These are phyloP conservation scores for Saccharomyces eubayanus DNA, from an alignment of 805 yeast species.

Conservation along the genomic window DNA sequence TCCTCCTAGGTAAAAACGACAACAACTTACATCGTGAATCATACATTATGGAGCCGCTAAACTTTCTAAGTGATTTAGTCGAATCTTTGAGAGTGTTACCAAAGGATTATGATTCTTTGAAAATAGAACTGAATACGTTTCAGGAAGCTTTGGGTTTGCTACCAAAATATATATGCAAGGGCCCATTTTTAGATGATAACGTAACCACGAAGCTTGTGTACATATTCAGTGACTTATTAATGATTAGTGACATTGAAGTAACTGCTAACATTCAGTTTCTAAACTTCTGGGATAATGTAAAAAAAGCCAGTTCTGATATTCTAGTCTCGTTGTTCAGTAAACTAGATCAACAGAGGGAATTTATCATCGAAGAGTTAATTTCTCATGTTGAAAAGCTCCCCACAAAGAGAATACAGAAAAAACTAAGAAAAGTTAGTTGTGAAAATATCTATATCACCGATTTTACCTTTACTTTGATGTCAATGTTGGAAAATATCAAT, in stretches of 20 bases:
- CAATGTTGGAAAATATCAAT: constrained; percentile 21
- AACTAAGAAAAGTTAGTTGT: constrained; percentile 14
- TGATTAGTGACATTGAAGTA: constrained; percentile 11
- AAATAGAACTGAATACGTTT: constrained; percentile 10
- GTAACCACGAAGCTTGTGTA: constrained; percentile 54
- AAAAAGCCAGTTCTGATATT: constrained; percentile 19
- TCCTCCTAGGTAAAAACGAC: constrained; percentile 36
- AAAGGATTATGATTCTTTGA: constrained; percentile 7
- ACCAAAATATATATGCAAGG: constrained; percentile 18
- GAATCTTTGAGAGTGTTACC: constrained; percentile 27
- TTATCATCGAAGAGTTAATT: constrained; percentile 54
- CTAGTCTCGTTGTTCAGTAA: constrained; percentile 34
- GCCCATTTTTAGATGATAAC: constrained; percentile 38
- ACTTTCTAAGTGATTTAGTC: constrained; percentile 32
- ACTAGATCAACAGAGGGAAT: constrained; percentile 45
- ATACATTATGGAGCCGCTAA: constrained; percentile 35
- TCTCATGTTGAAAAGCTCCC: constrained; percentile 44
- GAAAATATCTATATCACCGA: constrained; percentile 15
- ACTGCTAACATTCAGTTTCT: constrained; percentile 8
- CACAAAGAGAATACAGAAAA: constrained; percentile 31
- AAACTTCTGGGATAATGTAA: constrained; percentile 17
- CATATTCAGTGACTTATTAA: constrained; percentile 27
- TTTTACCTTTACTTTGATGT: constrained; percentile 23
- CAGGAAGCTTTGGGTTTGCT: constrained; percentile 14
- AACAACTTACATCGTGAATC: constrained; percentile 40